phyloP scores from a whole-genome alignment of 2,329 filamentous ascomycete genomes.

The Colletotrichum plurivorum region DNA sequence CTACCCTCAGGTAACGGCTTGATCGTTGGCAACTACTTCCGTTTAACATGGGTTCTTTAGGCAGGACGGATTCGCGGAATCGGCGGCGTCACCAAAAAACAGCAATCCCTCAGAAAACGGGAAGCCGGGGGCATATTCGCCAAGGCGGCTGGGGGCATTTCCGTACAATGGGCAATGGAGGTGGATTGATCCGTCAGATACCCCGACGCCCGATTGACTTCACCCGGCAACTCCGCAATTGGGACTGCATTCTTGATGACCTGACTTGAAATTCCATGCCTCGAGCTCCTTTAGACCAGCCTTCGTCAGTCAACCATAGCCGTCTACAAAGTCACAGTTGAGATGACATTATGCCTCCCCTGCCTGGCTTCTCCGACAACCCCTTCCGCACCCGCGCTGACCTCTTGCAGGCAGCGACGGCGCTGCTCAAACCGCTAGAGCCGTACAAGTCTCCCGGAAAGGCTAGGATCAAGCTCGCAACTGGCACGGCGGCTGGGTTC shows the following conservation, averaged over 20 bases:
- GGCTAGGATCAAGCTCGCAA: conserved; percentile 49
- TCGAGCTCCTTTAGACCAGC: too few relatives aligned
- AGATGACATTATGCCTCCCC: conserved; percentile 42
- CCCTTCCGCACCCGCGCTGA: conserved; percentile 48
- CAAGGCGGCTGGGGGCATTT: background rate
- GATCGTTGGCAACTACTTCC: too few relatives aligned
- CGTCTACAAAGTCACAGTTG: too few relatives aligned
- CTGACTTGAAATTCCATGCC: too few relatives aligned
- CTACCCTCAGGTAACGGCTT: too few relatives aligned
- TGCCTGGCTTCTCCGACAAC: conserved; percentile 52
- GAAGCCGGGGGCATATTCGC: background rate
- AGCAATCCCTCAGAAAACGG: too few relatives aligned
- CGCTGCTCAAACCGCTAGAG: conserved; percentile 46
- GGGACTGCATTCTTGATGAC: background rate
- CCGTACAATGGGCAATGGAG: background rate
- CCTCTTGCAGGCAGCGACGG: conserved; percentile 44
- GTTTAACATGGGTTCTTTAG: too few relatives aligned
- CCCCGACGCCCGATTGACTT: conserved; percentile 21
- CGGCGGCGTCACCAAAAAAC: too few relatives aligned
- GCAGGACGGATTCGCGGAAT: too few relatives aligned
- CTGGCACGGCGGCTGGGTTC: conserved; percentile 50
- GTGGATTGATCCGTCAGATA: background rate
- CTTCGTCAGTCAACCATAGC: too few relatives aligned
- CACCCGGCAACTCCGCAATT: conserved; percentile 1
- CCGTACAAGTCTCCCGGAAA: conserved; percentile 46